phyloP scores from a whole-genome alignment of 73 alveolate genomes.

The Paramecium biaurelia region DNA sequence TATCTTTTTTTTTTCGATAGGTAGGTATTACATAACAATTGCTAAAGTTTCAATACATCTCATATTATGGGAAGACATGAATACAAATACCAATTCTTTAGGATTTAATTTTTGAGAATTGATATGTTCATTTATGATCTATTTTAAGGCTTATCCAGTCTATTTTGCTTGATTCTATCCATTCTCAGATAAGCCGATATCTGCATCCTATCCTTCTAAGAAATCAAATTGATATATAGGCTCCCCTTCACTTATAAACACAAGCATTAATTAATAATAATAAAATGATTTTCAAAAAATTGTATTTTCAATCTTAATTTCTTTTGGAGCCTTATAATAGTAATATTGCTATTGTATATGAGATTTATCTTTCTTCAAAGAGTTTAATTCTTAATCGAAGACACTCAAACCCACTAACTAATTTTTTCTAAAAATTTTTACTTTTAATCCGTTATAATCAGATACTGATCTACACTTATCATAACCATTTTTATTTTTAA shows the following conservation, averaged over 20 bases:
- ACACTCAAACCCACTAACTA: slow-evolving; percentile 16
- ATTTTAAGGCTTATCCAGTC: not conserved
- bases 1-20: not conserved
- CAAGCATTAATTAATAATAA: not conserved
- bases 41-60: not conserved
- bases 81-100: not conserved
- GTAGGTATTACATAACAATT: not conserved
- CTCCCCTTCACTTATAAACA: not conserved
- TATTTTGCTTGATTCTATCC: not conserved
- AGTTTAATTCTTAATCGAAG: not conserved
- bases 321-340: not conserved
- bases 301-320: not conserved
- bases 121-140: not conserved
- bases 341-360: not conserved
- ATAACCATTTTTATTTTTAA: not conserved
- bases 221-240: not conserved
- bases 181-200: not conserved
- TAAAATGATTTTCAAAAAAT: not conserved
- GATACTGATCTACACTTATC: not conserved
- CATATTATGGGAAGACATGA: not conserved
- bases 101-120: not conserved
- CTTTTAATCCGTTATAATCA: slow-evolving; percentile 13
- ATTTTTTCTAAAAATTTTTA: not conserved
- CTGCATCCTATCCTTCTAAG: not conserved
- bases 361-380: not conserved